A percentile compares a stretch with the other conserved stretches of the same genome.
These are phyloP conservation scores for Seminavis robusta DNA, from an alignment of 108 stramenopile genomes.

Conservation along the genomic window DNA sequence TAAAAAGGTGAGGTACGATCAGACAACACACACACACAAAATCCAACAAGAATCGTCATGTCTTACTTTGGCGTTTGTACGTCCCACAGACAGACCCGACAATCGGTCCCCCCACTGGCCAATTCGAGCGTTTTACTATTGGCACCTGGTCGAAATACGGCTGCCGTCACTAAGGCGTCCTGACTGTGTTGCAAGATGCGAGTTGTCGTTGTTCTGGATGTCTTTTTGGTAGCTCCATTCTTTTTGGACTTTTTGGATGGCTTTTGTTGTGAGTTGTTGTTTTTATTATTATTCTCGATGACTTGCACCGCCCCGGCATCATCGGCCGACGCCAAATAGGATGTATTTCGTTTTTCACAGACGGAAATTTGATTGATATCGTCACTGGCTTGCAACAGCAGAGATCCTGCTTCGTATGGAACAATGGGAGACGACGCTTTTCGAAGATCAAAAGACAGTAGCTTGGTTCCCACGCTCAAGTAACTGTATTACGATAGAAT, in stretches of 20 bases:
- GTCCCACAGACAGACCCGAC: conserved; percentile 74
- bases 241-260: conserved; percentile 5
- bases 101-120: conserved; percentile 78
- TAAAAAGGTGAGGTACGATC: background rate
- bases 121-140: conserved; percentile 31
- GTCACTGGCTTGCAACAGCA: conserved; percentile 36
- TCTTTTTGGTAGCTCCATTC: too few species aligned
- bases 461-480: conserved; percentile 25
- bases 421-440: conserved; percentile 28
- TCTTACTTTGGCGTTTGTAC: conserved; percentile 37
- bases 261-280: too few species aligned
- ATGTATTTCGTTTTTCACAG: too few species aligned
- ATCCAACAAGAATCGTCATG: too few species aligned
- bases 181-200: too few species aligned
- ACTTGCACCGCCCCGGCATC: conserved; percentile 68
- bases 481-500: conserved; percentile 2
- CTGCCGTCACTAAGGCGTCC: conserved; percentile 55
- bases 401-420: too few species aligned
- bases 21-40: too few species aligned
- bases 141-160: conserved; percentile 70
- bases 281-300: conserved; percentile 18
- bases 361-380: conserved; percentile 50
- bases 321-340: conserved; percentile 53
- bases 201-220: too few species aligned
- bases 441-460: conserved; percentile 45